Evolutionary conservation across 305 asterid genomes (phyloP).

Genomic region (Fraxinus platypoda): DNA sequence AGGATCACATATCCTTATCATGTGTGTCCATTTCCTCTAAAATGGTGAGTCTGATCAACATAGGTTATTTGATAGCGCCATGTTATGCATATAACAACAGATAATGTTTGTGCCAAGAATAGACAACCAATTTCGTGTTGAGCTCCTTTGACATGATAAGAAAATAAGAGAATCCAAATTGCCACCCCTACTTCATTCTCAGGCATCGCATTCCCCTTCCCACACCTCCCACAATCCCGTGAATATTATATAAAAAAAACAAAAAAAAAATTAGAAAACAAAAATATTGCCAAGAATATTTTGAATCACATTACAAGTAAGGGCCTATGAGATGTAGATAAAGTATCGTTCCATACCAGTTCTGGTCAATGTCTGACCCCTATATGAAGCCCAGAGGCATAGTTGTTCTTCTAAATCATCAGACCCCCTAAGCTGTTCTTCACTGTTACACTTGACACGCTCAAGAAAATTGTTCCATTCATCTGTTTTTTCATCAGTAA

Average conservation of each 20-base stretch:
- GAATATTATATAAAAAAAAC: not conserved
- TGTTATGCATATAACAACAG: not conserved
- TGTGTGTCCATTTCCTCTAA: not conserved
- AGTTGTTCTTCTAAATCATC: conserved; percentile 85
- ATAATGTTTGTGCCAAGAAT: not conserved
- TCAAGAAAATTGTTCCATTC: conserved; percentile 98
- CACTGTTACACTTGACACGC: conserved; percentile 59
- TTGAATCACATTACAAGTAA: not conserved
- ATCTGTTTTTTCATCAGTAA: conserved; percentile 45
- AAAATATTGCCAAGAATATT: not conserved
- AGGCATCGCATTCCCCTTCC: not conserved
- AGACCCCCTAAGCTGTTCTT: conserved; percentile 76
- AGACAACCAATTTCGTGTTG: not conserved
- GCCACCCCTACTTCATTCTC: not conserved
- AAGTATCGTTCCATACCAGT: conserved; percentile 54
- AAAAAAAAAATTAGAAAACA: not conserved
- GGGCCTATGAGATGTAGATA: not conserved
- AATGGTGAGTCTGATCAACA: not conserved
- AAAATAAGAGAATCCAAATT: not conserved
- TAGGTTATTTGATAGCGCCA: not conserved
- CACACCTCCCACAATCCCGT: not conserved
- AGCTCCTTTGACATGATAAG: not conserved
- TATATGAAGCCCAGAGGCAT: conserved; percentile 97
- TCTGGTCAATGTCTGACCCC: conserved; percentile 95
- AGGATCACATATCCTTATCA: not conserved